Evolutionary conservation across 257 asterid genomes (phyloP).

Genomic region (Asclepias syriaca): DNA sequence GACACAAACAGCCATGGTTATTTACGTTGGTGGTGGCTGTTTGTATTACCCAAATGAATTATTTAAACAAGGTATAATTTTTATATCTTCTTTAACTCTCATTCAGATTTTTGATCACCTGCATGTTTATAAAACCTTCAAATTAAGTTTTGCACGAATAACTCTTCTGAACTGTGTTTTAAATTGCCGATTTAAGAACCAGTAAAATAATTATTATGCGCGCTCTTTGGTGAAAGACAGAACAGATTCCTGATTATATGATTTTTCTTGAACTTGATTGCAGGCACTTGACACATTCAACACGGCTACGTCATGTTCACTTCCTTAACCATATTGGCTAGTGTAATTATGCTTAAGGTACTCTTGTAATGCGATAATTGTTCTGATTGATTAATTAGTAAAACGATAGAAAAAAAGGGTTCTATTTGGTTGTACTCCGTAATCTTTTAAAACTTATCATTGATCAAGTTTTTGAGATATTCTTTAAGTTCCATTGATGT

Average conservation of each 20-base stretch:
- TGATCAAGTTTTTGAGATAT: not conserved
- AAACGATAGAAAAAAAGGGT: no score
- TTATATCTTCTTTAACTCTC: not conserved
- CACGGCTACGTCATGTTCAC: conserved; percentile 98
- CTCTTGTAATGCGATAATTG: conserved; percentile 15
- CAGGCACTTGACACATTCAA: conserved; percentile 99
- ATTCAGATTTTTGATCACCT: not conserved
- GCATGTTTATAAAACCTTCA: not conserved
- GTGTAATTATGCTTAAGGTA: conserved; percentile 99
- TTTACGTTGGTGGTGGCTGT: conserved; percentile 62
- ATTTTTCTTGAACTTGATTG: conserved; percentile 26
- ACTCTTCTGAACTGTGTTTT: not conserved
- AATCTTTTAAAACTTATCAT: not conserved
- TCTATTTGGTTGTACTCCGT: not conserved
- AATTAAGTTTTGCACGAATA: not conserved
- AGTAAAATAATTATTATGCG: not conserved
- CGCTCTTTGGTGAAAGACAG: not conserved
- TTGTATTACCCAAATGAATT: conserved; percentile 89
- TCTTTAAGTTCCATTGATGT: not conserved
- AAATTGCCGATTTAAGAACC: not conserved
- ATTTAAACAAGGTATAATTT: conserved; percentile 65
- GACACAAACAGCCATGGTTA: conserved; percentile 92
- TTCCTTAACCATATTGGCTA: conserved; percentile 85
- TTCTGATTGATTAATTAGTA: not conserved
- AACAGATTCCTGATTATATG: conserved; percentile 6